These are phyloP conservation scores for Mucor saturninus DNA, from an alignment of 371 early-diverging fungal genomes.

Conservation along the genomic window DNA sequence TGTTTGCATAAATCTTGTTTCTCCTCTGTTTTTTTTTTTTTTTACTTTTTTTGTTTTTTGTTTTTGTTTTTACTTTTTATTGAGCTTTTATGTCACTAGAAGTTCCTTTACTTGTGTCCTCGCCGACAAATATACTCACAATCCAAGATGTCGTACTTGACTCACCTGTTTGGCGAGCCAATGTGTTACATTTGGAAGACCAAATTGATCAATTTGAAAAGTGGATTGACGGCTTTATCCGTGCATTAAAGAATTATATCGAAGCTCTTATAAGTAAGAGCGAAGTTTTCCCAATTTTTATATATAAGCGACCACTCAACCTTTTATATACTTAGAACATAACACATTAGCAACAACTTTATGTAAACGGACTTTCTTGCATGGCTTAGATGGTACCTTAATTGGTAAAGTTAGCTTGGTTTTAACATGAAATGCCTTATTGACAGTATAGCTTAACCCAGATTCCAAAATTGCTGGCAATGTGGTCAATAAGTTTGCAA, in stretches of 20 bases:
- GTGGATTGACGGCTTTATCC: slow-evolving; percentile 64
- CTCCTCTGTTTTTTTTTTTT: background rate
- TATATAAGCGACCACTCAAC: background rate
- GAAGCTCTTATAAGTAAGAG: slow-evolving; percentile 49
- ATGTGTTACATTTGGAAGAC: slow-evolving; percentile 65
- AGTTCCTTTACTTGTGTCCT: slow-evolving; percentile 11
- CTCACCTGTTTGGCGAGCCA: slow-evolving; percentile 71
- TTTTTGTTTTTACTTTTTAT: background rate
- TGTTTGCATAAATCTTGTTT: slow-evolving; percentile 3
- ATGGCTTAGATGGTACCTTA: slow-evolving; percentile 38
- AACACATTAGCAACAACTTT: slow-evolving; percentile 40
- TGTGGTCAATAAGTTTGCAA: slow-evolving; percentile 46
- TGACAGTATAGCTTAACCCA: background rate
- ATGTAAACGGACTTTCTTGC: slow-evolving; percentile 38
- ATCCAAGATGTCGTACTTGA: slow-evolving; percentile 60
- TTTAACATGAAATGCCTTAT: too few relatives aligned
- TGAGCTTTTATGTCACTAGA: slow-evolving; percentile 1
- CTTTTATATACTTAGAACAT: slow-evolving; percentile 27
- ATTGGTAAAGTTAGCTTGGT: slow-evolving; percentile 29
- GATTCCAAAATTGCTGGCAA: slow-evolving; percentile 44
- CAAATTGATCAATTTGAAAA: slow-evolving; percentile 70
- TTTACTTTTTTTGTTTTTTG: background rate
- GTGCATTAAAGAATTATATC: slow-evolving; percentile 44
- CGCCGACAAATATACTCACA: slow-evolving; percentile 37
- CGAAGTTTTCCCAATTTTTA: background rate